Evolutionary conservation across 2,329 filamentous ascomycete species (phyloP).

Genomic region (Tolypocladium sp.): DNA sequence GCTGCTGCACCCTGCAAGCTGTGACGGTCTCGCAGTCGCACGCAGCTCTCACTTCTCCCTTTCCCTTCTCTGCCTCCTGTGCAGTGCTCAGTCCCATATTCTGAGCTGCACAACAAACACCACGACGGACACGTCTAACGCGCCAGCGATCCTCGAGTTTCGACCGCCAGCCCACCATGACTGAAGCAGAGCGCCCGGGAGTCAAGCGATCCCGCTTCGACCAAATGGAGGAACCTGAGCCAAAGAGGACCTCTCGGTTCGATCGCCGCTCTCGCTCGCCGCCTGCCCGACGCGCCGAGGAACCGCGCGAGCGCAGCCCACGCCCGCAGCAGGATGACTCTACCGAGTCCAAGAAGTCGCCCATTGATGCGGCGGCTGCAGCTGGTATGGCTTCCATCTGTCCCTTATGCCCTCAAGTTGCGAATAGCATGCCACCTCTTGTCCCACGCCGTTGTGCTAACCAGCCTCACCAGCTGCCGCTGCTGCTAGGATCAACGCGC

Average conservation of each 20-base stretch:
- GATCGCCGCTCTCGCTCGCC: conserved; percentile 88
- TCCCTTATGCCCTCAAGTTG: no score
- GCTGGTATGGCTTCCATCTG: conserved; percentile 48
- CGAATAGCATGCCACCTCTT: not conserved
- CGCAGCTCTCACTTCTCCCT: not conserved
- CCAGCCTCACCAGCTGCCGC: conserved; percentile 57
- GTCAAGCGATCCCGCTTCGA: conserved; percentile 90
- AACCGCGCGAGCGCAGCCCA: conserved; percentile 70
- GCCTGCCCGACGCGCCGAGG: conserved; percentile 55
- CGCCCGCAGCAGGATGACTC: conserved; percentile 36
- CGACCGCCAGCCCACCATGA: conserved; percentile 38
- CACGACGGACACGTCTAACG: not conserved
- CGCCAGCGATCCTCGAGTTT: not conserved
- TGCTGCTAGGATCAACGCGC: conserved; percentile 78
- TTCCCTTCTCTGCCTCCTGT: not conserved
- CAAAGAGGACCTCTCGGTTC: conserved; percentile 69
- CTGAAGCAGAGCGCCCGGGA: conserved; percentile 63
- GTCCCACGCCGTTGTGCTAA: conserved; percentile 3
- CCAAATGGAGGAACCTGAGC: conserved; percentile 69
- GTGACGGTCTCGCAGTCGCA: not conserved
- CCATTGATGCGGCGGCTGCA: conserved; percentile 63
- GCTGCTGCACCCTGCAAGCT: not conserved
- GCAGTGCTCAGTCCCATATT: not conserved
- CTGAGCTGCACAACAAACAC: not conserved
- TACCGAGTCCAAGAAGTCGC: conserved; percentile 37